Evolutionary conservation across 2,329 filamentous ascomycete genomes (phyloP), one percentile per base, ranked within the genome.

Genomic region (Ophiostoma ips): DNA sequence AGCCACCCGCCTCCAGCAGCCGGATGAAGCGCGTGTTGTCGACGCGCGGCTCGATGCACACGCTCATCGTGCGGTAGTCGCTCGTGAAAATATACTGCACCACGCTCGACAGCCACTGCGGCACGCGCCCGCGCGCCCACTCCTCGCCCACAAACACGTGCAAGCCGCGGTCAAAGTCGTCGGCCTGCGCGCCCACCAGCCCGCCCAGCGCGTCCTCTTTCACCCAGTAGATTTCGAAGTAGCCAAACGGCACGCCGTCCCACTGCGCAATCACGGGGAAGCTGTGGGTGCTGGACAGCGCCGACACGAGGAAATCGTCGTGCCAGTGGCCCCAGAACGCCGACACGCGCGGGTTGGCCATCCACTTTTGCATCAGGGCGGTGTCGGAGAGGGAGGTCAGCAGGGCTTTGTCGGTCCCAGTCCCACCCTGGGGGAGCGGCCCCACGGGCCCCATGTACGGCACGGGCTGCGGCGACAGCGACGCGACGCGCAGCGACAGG

Each of bases 151-250:
- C 76, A 36, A 98, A 70, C 12, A 92, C 79, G 60, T 98, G 92
- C 16, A 96, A 68, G 0, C 92, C 92, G 7, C 92, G 73, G 59
- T 96, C 90, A 66, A 84, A 96, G 59, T 95, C 85, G 8, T 76
- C 77, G 0, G 81, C 78, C 0, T 43, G 44, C 0, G 50, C 52
- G 63, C 80, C 73, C 4, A 94, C 65, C 55, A 87, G 73, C 45
- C 73, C 75, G 0, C 86, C 87, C 1, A 98, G 64, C 0, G 72
- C 68, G 60, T 96, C 92, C 62, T 98, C 92, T 60, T 94, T 95
- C 3, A 92, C 87, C 90, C 92, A 98, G 68, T 98, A 98, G 33
- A 98, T 76, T 68, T 98, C 92, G 62, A 98, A 95, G 63, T 94
- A 98, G 0, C 88, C 92, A 67, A 96, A 98, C 0, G 90, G 90